Evolutionary conservation across 495 filamentous ascomycete genomes (phyloP), one percentile per base, ranked within the genome.

Genomic region (Aeminium ludgeri): DNA sequence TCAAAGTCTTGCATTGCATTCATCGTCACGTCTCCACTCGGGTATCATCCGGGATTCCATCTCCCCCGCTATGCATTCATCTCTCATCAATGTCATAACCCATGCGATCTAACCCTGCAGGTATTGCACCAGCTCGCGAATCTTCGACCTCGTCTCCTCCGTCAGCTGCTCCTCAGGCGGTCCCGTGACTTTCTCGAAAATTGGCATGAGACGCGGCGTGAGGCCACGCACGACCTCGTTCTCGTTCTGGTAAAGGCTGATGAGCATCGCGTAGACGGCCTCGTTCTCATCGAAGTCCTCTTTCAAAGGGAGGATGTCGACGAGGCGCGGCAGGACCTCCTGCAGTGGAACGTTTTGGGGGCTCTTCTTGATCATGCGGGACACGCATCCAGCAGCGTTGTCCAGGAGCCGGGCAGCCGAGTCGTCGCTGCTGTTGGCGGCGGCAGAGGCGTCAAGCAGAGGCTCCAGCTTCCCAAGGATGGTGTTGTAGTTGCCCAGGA

Each of bases 271-370:
- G 62, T 76, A 97, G 28, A 96, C 73, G 10, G 87, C 82, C 45
- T 82, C 78, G 64, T 97, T 96, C 72, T 97, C 89, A 59, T 94
- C 86, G 48, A 72, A 96, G 58, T 97, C 89, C 51, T 94, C 86
- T 63, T 80, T 85, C 51, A 96, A 63, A 19, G 89, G 89, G 34
- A 97, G 68, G 10, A 89, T 68, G 39, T 66, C 68, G 15, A 89
- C 72, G 31, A 97, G 66, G 2, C 70, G 74, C 18, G 86, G 86
- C 1, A 97, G 69, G 15, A 93, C 80, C 10, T 92, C 76, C 41
- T 69, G 60, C 42, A 85, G 65, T 4, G 86, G 86, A 6, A 95
- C 73, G 38, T 71, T 72, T 35, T 85, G 75, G 10, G 80, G 79
- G 55, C 85, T 72, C 42, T 75, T 74, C 55, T 81, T 70, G 56